phyloP scores from a whole-genome alignment of 1,284 basidiomycete species.

The Cutaneotrichosporon cavernicola region DNA sequence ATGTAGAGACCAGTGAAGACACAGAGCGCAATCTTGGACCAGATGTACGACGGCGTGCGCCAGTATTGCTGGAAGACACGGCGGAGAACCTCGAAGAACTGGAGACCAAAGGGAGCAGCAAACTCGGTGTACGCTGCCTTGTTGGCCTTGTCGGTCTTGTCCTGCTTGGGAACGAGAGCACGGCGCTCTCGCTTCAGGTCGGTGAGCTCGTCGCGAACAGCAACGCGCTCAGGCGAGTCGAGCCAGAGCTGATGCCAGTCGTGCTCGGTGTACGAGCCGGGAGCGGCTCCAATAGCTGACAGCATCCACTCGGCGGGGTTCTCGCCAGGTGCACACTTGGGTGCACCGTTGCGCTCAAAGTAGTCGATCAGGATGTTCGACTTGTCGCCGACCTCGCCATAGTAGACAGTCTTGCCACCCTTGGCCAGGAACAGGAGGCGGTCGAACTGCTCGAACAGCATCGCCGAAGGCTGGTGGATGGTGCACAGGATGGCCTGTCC shows the following conservation, averaged over 20 bases:
- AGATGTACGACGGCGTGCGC: constrained; percentile 70
- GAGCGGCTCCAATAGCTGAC: constrained; percentile 69
- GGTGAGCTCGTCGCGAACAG: constrained; percentile 54
- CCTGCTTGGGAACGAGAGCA: constrained; percentile 28
- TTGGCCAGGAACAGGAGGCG: constrained; percentile 43
- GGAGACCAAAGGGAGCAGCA: constrained; percentile 59
- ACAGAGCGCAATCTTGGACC: constrained; percentile 64
- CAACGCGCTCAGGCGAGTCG: constrained; percentile 52
- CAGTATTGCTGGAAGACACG: constrained; percentile 62
- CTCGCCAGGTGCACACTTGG: constrained; percentile 26
- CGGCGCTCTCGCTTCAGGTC: constrained; percentile 49
- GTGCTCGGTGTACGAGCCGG: constrained; percentile 58
- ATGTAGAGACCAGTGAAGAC: constrained; percentile 54
- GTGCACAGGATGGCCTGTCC: constrained; percentile 68
- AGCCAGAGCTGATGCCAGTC: constrained; percentile 75
- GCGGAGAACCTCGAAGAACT: constrained; percentile 58
- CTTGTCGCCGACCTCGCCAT: constrained; percentile 33
- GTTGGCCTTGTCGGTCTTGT: constrained; percentile 27
- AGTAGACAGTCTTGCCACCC: constrained; percentile 50
- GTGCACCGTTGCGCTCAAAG: constrained; percentile 30
- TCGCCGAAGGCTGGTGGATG: constrained; percentile 53
- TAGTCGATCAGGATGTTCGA: constrained; percentile 51
- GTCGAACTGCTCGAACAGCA: constrained; percentile 51
- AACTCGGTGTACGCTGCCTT: constrained; percentile 57
- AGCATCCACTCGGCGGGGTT: constrained; percentile 45